Evolutionary conservation across 2,329 filamentous ascomycete genomes (phyloP).

Genomic region (Phyllosticta capitalensis): DNA sequence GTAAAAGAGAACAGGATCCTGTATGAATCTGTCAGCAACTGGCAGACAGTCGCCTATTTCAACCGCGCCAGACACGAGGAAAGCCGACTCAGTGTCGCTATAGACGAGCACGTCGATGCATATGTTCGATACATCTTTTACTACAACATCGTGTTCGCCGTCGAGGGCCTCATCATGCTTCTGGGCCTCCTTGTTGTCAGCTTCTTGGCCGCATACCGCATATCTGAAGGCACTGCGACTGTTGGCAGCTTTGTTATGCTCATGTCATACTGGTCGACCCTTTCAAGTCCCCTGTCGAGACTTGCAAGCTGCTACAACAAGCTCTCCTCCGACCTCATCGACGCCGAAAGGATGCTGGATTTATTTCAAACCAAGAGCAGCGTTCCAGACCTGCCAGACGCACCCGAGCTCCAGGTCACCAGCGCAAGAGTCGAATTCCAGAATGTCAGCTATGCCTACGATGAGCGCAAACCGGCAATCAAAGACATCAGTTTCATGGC

Average conservation of each 20-base stretch:
- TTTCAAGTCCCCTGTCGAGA: conserved; percentile 40
- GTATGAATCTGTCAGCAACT: conserved; percentile 50
- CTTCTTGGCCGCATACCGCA: conserved; percentile 47
- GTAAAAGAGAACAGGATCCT: conserved; percentile 44
- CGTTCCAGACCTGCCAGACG: conserved; percentile 8
- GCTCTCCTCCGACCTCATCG: conserved; percentile 12
- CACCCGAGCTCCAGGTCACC: conserved; percentile 31
- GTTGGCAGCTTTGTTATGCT: conserved; percentile 58
- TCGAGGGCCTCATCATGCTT: conserved; percentile 40
- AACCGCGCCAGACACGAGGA: conserved; percentile 48
- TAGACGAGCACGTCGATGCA: conserved; percentile 28
- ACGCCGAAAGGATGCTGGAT: conserved; percentile 14
- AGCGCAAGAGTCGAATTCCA: conserved; percentile 45
- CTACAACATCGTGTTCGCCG: conserved; percentile 18
- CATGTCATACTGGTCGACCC: conserved; percentile 51
- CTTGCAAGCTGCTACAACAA: conserved; percentile 10
- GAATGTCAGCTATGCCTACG: conserved; percentile 48
- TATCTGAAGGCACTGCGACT: conserved; percentile 26
- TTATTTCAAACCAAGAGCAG: conserved; percentile 12
- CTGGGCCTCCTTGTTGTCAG: conserved; percentile 41
- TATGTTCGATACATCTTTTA: conserved; percentile 24
- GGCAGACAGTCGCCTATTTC: conserved; percentile 52
- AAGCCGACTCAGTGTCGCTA: conserved; percentile 36
- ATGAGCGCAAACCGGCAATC: conserved; percentile 43
- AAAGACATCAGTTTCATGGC: conserved; percentile 41